These are phyloP conservation scores for Dictyostelium brefeldianum DNA, from an alignment of 78 protist species.

Conservation along the genomic window DNA sequence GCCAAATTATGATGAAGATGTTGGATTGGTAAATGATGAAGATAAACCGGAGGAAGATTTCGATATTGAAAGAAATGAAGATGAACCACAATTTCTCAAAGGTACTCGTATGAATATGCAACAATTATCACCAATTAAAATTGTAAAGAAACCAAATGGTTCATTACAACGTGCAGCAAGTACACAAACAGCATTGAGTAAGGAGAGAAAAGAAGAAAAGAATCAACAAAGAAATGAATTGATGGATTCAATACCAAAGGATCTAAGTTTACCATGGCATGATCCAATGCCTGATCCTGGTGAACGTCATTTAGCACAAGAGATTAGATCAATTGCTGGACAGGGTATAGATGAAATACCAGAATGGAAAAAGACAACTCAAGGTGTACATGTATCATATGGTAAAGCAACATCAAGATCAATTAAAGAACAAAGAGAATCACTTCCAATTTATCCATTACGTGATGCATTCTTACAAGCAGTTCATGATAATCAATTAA, in stretches of 20 bases:
- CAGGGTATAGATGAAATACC: slow-evolving; percentile 51
- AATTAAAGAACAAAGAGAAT: slow-evolving; percentile 94
- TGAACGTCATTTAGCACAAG: slow-evolving; percentile 91
- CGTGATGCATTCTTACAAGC: slow-evolving; percentile 88
- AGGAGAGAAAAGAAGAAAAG: slow-evolving; percentile 94
- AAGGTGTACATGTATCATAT: slow-evolving; percentile 65
- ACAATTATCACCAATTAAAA: slow-evolving; percentile 94
- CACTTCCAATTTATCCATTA: slow-evolving; percentile 94
- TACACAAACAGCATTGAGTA: slow-evolving; percentile 89
- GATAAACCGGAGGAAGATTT: slow-evolving; percentile 90
- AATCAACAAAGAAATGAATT: slow-evolving; percentile 83
- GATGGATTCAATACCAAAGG: slow-evolving; percentile 89
- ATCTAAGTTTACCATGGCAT: slow-evolving; percentile 88
- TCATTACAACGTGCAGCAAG: slow-evolving; percentile 96
- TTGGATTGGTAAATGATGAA: slow-evolving; percentile 63
- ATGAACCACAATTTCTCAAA: slow-evolving; percentile 94
- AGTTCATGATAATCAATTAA: slow-evolving; percentile 90
- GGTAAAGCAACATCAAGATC: slow-evolving; percentile 39
- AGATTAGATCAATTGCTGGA: slow-evolving; percentile 44
- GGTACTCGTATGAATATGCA: slow-evolving; percentile 74
- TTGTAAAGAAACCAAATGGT: slow-evolving; percentile 97
- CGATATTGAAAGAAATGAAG: slow-evolving; percentile 95
- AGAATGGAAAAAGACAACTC: slow-evolving; percentile 49
- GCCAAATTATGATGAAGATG: slow-evolving; percentile 87
- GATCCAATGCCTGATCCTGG: slow-evolving; percentile 92